Evolutionary conservation across 768 basidiomycete species (phyloP).

Genomic region (Lactarius quietus): DNA sequence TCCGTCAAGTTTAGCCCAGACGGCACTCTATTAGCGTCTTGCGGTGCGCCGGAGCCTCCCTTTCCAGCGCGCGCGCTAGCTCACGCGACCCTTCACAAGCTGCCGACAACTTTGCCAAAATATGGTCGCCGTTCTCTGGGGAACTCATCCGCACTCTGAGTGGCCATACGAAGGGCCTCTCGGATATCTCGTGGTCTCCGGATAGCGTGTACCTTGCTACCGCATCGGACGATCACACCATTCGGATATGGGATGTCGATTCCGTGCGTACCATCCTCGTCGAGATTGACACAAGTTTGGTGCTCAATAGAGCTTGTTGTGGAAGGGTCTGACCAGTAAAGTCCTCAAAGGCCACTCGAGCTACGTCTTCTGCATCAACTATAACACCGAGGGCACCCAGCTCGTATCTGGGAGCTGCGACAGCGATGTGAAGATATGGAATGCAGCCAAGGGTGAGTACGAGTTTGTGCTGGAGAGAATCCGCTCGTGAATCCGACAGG

Average conservation of each 20-base stretch:
- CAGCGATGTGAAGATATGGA: constrained; percentile 92
- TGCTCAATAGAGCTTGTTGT: constrained; percentile 1
- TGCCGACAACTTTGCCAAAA: constrained; percentile 73
- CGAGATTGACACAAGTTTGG: not conserved
- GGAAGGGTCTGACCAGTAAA: constrained; percentile 66
- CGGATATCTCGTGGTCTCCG: constrained; percentile 85
- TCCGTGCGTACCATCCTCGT: constrained; percentile 44
- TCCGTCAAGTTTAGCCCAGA: constrained; percentile 91
- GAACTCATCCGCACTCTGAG: constrained; percentile 69
- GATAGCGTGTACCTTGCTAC: constrained; percentile 83
- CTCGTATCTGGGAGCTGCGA: constrained; percentile 93
- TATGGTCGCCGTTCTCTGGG: constrained; percentile 80
- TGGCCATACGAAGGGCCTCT: constrained; percentile 80
- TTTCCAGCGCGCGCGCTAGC: not conserved
- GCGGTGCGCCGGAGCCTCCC: constrained; percentile 49
- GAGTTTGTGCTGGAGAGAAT: not conserved
- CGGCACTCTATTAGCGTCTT: constrained; percentile 81
- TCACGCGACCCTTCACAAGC: constrained; percentile 39
- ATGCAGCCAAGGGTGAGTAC: constrained; percentile 66
- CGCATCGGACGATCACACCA: constrained; percentile 87
- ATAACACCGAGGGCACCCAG: constrained; percentile 81
- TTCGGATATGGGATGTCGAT: constrained; percentile 87
- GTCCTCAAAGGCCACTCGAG: constrained; percentile 78
- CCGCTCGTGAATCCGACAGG: constrained; percentile 42
- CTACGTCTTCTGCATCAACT: constrained; percentile 90